Percentiles rank a stretch among this genome's conserved stretches.
Evolutionary conservation across 1,284 basidiomycete species (phyloP).

Genomic region (Wallemia hederae): DNA sequence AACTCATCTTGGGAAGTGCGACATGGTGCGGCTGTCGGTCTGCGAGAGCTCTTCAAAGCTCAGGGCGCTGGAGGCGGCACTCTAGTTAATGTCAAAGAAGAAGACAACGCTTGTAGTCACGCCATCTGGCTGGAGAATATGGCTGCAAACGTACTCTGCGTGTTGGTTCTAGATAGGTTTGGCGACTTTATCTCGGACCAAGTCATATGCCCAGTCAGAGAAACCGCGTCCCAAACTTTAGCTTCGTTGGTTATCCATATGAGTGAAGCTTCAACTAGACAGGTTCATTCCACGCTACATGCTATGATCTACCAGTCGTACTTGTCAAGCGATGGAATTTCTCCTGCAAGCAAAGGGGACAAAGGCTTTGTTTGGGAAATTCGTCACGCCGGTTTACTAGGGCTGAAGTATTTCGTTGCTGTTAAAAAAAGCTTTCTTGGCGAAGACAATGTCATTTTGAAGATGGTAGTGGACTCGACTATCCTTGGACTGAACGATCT

Average conservation of each 20-base stretch:
- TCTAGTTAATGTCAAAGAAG: slow-evolving; percentile 22
- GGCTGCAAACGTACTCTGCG: slow-evolving; percentile 56
- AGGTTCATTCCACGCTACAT: slow-evolving; percentile 55
- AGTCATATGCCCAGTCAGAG: slow-evolving; percentile 84
- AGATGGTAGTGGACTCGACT: slow-evolving; percentile 57
- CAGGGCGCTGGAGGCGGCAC: slow-evolving; percentile 58
- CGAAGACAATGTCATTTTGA: slow-evolving; percentile 17
- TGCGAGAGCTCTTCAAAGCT: slow-evolving; percentile 61
- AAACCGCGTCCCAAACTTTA: slow-evolving; percentile 81
- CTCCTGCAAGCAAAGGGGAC: slow-evolving; percentile 7
- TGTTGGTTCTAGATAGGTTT: slow-evolving; percentile 87
- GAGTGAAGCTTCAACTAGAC: slow-evolving; percentile 39
- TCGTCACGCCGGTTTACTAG: slow-evolving; percentile 78
- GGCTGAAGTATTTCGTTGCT: slow-evolving; percentile 91
- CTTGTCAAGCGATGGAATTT: slow-evolving; percentile 16
- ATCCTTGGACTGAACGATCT: slow-evolving; percentile 60
- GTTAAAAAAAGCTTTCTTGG: slow-evolving; percentile 60
- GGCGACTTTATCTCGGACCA: slow-evolving; percentile 94
- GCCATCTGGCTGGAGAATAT: slow-evolving; percentile 69
- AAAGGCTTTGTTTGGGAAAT: slow-evolving; percentile 74
- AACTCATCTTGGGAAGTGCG: slow-evolving; percentile 74
- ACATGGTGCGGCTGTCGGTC: slow-evolving; percentile 74
- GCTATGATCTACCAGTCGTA: slow-evolving; percentile 68
- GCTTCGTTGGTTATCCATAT: slow-evolving; percentile 69
- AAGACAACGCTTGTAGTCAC: slow-evolving; percentile 35